Evolutionary conservation across 305 asterid species (phyloP).

Genomic region (Caryopteris hybrid): DNA sequence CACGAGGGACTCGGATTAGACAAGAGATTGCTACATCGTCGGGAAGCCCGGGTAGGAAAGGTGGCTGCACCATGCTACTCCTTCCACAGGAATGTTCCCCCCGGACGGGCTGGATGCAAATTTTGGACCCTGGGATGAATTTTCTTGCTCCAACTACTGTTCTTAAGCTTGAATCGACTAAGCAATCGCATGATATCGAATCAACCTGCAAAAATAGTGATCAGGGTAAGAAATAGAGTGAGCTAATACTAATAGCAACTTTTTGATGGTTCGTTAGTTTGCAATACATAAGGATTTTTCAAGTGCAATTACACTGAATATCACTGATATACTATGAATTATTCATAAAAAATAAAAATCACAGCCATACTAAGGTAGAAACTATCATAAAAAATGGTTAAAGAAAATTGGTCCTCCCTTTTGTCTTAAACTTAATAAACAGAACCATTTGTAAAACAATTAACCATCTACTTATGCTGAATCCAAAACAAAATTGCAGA

Average conservation of each 20-base stretch:
- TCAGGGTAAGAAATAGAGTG: too few species aligned
- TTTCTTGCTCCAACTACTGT: conserved; percentile 92
- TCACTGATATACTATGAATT: neutral
- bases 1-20: conserved; percentile 89
- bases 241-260: neutral
- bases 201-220: conserved; percentile 66
- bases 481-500: neutral
- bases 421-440: neutral
- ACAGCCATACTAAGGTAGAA: neutral
- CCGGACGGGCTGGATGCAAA: conserved; percentile 89
- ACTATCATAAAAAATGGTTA: neutral
- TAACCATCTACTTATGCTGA: neutral
- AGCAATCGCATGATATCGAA: conserved; percentile 93
- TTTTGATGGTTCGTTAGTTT: neutral
- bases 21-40: conserved; percentile 98
- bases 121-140: conserved; percentile 89
- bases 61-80: conserved; percentile 78
- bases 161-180: conserved; percentile 86
- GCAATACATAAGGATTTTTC: neutral
- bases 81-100: conserved; percentile 66
- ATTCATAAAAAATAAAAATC: neutral
- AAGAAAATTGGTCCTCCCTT: neutral
- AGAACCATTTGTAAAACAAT: neutral
- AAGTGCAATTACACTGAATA: neutral
- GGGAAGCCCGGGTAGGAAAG: conserved; percentile 93